Base-by-base conservation (phyloP, 2,329 filamentous ascomycete genomes). In the Penicillium sp. region DNA sequence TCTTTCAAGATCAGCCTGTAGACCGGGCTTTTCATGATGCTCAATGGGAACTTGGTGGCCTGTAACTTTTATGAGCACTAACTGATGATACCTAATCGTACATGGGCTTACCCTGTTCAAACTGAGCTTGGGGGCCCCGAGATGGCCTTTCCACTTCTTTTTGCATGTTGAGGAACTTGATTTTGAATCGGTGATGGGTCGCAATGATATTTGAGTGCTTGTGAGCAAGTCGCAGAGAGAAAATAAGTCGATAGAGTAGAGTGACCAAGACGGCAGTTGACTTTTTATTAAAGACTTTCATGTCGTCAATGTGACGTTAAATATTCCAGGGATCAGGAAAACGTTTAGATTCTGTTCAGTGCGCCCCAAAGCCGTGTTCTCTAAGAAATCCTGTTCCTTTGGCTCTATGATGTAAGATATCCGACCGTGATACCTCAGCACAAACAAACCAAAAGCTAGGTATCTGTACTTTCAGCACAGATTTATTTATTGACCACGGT, bases 1-100 rank as follows among this genome's bases (percentile, higher is more conserved):
- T 22, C 80, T 71, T 43, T 79, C 69, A 74, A 91, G 77, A 22
- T 84, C 72, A 38, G 75, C 70, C 57, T 86, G 78, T n/a, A 78
- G 75, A 7, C 84, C 83, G 0, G 83, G 82, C 21, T 75, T 73
- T 34, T 77, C 61, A 60, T 85, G 82, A 59, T 84, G 74, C 39
- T 80, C 75, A 49, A 85, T 72, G 1, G 79, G 79, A 13, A 79
- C 66, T 58, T 77, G 62, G 61, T 83, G 76, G 24, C 80, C 82
- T 81, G 44, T 13, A 50, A 7, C 11, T 18, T 1, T 32, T 31
- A 32, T 52, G 18, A 24, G 38, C 29, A 24, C 9, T 16, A 21
- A 29, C 18, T 10, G 40, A 31, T 6, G 14, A 40, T 5, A 21
- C 1, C 13, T 13, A 44, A 21, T 16, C n/a, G 27, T 49, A 11